These are phyloP conservation scores for Pichia sp. DNA, from an alignment of 1,139 yeast species.

Conservation along the genomic window DNA sequence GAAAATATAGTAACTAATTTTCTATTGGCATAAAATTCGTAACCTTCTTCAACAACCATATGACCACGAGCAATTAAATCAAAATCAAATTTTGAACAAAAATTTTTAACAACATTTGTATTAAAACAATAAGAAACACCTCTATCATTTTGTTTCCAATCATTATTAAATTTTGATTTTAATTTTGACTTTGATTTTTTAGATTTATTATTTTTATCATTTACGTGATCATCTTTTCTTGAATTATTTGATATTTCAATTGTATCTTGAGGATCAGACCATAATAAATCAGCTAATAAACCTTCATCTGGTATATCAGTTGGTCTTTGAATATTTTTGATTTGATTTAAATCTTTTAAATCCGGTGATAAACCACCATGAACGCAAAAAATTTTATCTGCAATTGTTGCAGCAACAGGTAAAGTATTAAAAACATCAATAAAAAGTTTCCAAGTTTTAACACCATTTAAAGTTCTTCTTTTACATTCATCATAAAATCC, in stretches of 20 bases:
- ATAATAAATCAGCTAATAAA: constrained; percentile 68
- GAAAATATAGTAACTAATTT: constrained; percentile 77
- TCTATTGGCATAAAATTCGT: constrained; percentile 75
- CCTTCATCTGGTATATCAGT: constrained; percentile 87
- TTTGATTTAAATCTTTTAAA: constrained; percentile 57
- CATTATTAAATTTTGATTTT: constrained; percentile 20
- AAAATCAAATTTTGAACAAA: constrained; percentile 63
- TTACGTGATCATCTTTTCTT: no score
- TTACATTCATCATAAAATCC: constrained; percentile 89
- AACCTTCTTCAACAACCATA: constrained; percentile 93
- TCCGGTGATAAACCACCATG: constrained; percentile 89
- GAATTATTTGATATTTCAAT: neutral
- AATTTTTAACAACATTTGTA: constrained; percentile 62
- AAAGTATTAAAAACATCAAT: constrained; percentile 80
- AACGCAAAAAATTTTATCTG: constrained; percentile 79
- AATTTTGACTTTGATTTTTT: constrained; percentile 2
- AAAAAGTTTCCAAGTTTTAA: constrained; percentile 68
- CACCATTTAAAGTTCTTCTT: constrained; percentile 46
- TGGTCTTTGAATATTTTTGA: constrained; percentile 67
- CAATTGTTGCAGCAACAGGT: constrained; percentile 83
- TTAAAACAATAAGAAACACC: constrained; percentile 86
- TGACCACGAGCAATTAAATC: constrained; percentile 83
- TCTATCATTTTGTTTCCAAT: constrained; percentile 80
- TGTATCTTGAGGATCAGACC: constrained; percentile 66
- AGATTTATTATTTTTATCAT: neutral